These are phyloP conservation scores for Pontederia crassipes DNA, from an alignment of 176 grass and related monocot species.

Conservation along the genomic window DNA sequence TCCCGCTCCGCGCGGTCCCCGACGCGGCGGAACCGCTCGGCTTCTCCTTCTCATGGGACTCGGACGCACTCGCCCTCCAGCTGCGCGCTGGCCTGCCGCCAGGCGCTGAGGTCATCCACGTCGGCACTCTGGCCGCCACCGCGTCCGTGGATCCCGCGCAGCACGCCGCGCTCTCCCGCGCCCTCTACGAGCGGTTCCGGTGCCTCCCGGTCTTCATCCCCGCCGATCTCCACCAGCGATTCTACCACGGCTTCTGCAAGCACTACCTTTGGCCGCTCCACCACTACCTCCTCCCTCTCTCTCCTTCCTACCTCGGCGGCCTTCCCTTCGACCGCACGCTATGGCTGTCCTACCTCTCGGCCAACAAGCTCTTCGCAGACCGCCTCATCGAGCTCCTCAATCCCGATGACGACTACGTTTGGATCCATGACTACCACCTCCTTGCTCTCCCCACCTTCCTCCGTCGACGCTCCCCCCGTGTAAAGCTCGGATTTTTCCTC, in stretches of 20 bases:
- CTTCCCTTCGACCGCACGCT: conserved; percentile 76
- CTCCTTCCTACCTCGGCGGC: conserved; percentile 48
- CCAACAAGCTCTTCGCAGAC: conserved; percentile 81
- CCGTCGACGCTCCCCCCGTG: conserved; percentile 68
- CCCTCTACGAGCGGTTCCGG: conserved; percentile 39
- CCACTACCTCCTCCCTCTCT: conserved; percentile 83
- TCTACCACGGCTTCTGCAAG: conserved; percentile 94
- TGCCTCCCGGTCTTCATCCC: conserved; percentile 77
- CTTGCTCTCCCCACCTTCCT: conserved; percentile 85
- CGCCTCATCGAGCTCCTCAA: conserved; percentile 70
- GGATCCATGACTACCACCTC: conserved; percentile 96
- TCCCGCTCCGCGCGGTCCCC: conserved; percentile 34
- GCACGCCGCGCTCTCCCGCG: conserved; percentile 55
- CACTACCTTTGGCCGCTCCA: conserved; percentile 98
- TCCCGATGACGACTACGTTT: conserved; percentile 83
- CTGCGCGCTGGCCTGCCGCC: conserved; percentile 50
- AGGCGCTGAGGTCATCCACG: conserved; percentile 38
- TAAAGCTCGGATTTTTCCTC: conserved; percentile 81
- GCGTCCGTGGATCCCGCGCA: conserved; percentile 16
- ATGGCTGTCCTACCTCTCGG: conserved; percentile 88
- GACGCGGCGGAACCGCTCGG: conserved; percentile 46
- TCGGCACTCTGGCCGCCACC: conserved; percentile 52
- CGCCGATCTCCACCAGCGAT: conserved; percentile 51
- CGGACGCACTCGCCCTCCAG: conserved; percentile 49
- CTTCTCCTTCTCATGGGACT: conserved; percentile 37